Percentiles rank a stretch among this genome's conserved stretches.
Evolutionary conservation across 192 early-diverging fungal species (phyloP).

Genomic region (Gonapodya sp.): DNA sequence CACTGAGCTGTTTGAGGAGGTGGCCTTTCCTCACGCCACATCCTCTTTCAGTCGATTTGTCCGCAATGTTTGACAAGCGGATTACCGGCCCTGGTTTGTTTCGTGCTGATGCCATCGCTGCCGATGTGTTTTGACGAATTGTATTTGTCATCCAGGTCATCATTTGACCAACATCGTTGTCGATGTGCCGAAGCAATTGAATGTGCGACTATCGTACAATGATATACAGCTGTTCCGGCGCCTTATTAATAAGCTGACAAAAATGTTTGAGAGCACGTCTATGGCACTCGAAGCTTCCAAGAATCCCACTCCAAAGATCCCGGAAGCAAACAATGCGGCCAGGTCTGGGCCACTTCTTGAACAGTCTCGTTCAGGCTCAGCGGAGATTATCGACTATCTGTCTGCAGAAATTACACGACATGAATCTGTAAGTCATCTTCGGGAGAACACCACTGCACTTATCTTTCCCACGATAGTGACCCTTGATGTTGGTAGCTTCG

Average conservation of each 20-base stretch:
- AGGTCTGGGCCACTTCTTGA: too few relatives aligned
- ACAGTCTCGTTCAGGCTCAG: neutral
- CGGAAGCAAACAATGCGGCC: too few relatives aligned
- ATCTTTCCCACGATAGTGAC: too few relatives aligned
- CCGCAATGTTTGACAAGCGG: constrained; percentile 66
- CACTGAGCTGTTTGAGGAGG: too few relatives aligned
- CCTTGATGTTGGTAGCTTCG: constrained; percentile 25
- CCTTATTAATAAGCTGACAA: neutral
- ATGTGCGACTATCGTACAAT: neutral
- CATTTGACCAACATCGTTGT: neutral
- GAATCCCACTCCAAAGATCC: too few relatives aligned
- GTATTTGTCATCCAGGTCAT: constrained; percentile 6
- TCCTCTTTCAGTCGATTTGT: constrained; percentile 45
- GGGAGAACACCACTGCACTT: too few relatives aligned
- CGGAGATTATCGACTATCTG: neutral
- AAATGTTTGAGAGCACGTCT: neutral
- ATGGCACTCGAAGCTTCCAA: neutral
- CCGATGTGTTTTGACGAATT: constrained; percentile 1
- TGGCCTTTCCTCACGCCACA: too few relatives aligned
- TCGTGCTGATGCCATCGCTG: neutral
- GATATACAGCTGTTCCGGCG: neutral
- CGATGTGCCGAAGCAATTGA: neutral
- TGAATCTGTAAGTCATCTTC: neutral
- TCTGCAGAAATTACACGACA: neutral
- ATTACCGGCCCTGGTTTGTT: constrained; percentile 41